Evolutionary conservation across 2,329 filamentous ascomycete species (phyloP).

Genomic region (Myriangium duriaei): DNA sequence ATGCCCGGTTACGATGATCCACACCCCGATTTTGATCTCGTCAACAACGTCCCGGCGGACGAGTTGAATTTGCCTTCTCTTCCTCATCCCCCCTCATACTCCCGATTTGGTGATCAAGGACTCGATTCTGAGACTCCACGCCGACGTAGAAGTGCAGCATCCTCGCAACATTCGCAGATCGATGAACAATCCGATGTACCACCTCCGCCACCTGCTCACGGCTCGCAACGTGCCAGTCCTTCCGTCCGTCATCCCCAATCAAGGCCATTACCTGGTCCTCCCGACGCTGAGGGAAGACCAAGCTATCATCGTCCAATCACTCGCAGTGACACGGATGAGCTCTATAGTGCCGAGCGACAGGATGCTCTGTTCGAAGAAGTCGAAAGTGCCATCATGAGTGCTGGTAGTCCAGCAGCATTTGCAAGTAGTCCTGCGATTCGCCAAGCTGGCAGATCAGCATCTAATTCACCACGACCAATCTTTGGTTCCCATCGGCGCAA

Average conservation of each 20-base stretch:
- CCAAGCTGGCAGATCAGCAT: not conserved
- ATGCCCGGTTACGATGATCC: slow-evolving; percentile 7
- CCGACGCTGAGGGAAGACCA: slow-evolving; percentile 26
- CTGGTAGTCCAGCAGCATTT: slow-evolving; percentile 14
- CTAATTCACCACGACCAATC: slow-evolving; percentile 13
- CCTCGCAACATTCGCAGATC: slow-evolving; percentile 12
- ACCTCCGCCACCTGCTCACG: slow-evolving; percentile 39
- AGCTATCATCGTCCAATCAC: slow-evolving; percentile 26
- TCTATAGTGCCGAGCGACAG: slow-evolving; percentile 27
- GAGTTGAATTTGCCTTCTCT: slow-evolving; percentile 17
- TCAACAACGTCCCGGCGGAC: slow-evolving; percentile 13
- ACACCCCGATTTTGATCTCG: slow-evolving; percentile 13
- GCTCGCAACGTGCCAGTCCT: slow-evolving; percentile 32
- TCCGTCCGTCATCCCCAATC: slow-evolving; percentile 40
- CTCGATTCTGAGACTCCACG: slow-evolving; percentile 10
- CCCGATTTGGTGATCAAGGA: not conserved
- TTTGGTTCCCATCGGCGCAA: slow-evolving; percentile 12
- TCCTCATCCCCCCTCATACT: slow-evolving; percentile 16
- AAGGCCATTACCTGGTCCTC: slow-evolving; percentile 47
- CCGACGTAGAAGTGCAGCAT: slow-evolving; percentile 13
- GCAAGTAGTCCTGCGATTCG: slow-evolving; percentile 8
- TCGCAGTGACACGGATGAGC: slow-evolving; percentile 14
- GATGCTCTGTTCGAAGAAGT: slow-evolving; percentile 48
- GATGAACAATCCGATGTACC: slow-evolving; percentile 25
- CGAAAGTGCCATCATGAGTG: slow-evolving; percentile 38